Percentiles rank a stretch among this genome's conserved stretches.
These are phyloP conservation scores for Mortierella alpina DNA, from an alignment of 192 early-diverging fungal genomes.

Conservation along the genomic window DNA sequence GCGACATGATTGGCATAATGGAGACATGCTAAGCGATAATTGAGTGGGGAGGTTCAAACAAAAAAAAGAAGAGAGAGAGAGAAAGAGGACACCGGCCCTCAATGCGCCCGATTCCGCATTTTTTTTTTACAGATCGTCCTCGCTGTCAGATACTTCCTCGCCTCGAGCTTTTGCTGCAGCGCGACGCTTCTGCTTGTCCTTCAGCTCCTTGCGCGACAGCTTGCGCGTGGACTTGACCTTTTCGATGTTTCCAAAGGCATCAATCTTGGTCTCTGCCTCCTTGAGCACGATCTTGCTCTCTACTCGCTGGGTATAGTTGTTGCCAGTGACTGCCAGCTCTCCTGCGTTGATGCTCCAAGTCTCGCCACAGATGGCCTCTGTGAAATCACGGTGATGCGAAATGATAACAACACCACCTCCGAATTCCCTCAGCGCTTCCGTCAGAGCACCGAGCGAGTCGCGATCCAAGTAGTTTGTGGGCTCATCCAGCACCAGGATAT, in stretches of 20 bases:
- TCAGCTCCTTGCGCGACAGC: constrained; percentile 61
- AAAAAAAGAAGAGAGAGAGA: not conserved
- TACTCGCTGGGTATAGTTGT: constrained; percentile 63
- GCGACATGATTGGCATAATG: not conserved
- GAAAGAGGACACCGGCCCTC: not conserved
- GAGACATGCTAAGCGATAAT: not conserved
- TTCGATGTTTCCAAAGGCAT: constrained; percentile 80
- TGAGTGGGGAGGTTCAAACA: not conserved
- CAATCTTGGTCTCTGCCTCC: constrained; percentile 63
- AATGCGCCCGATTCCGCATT: not conserved
- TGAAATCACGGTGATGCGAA: constrained; percentile 87
- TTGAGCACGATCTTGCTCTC: constrained; percentile 56
- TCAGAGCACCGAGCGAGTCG: constrained; percentile 73
- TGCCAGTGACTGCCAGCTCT: constrained; percentile 61
- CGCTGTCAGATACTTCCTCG: constrained; percentile 59
- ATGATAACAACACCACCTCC: constrained; percentile 87
- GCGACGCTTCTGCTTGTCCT: constrained; percentile 66
- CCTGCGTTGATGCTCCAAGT: constrained; percentile 81
- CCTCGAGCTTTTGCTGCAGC: constrained; percentile 62
- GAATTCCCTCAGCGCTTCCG: constrained; percentile 77
- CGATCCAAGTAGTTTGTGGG: constrained; percentile 81
- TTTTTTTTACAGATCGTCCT: constrained; percentile 52
- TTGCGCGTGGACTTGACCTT: constrained; percentile 74
- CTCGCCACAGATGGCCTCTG: constrained; percentile 79
- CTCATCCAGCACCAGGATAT: constrained; percentile 92